Conservation (phyloP, 768 basidiomycete genomes). For the Agrocybe pediades region DNA sequence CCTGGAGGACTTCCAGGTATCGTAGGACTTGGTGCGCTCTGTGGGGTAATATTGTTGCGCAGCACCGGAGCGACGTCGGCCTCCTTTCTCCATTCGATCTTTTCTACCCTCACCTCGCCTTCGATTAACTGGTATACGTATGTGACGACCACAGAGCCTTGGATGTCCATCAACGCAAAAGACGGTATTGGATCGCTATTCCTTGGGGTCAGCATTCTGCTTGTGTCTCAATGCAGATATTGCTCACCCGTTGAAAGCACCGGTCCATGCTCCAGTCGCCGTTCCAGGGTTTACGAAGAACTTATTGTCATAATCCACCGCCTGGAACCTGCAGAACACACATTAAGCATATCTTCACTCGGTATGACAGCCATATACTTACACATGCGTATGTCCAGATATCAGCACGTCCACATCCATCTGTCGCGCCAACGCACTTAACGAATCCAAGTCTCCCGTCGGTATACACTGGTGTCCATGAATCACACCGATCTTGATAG, state of each 20-base stretch:
- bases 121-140: slow-evolving; percentile 97
- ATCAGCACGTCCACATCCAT: slow-evolving; percentile 98
- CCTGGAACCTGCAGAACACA: slow-evolving; percentile 72
- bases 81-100: slow-evolving; percentile 83
- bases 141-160: slow-evolving; percentile 95
- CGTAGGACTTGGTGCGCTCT: slow-evolving; percentile 47
- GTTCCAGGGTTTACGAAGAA: slow-evolving; percentile 98
- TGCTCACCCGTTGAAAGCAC: slow-evolving; percentile 65
- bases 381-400: slow-evolving; percentile 95
- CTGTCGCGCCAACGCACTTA: slow-evolving; percentile 85
- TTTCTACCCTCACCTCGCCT: slow-evolving; percentile 91
- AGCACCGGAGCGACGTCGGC: slow-evolving; percentile 40
- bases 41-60: slow-evolving; percentile 48
- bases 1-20: slow-evolving; percentile 23
- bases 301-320: slow-evolving; percentile 84
- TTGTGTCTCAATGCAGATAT: not conserved
- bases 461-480: slow-evolving; percentile 96
- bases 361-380: no score
- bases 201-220: not conserved
- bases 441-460: slow-evolving; percentile 88
- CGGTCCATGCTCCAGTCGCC: slow-evolving; percentile 94
- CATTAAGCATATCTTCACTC: not conserved
- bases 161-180: slow-evolving; percentile 97
- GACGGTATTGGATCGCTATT: slow-evolving; percentile 85
- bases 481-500: slow-evolving; percentile 89